phyloP scores from a whole-genome alignment of 2,329 filamentous ascomycete genomes.

The Berkeleyomyces basicola region DNA sequence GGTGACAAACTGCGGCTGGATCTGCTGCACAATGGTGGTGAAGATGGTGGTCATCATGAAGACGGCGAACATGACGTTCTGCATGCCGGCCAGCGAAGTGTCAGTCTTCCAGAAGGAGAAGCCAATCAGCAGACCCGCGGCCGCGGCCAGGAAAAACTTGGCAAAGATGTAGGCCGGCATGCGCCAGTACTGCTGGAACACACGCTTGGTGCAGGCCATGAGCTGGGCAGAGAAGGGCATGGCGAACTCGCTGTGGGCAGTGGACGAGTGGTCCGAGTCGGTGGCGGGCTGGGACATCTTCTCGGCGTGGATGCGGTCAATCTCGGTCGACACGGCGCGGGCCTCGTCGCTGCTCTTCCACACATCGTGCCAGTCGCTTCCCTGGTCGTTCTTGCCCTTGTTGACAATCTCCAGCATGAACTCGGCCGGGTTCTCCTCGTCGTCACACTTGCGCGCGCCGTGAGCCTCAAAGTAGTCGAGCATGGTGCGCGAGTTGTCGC shows the following conservation, averaged over 20 bases:
- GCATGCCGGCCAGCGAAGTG: constrained; percentile 48
- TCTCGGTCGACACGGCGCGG: constrained; percentile 38
- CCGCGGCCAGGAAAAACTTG: constrained; percentile 44
- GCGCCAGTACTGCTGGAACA: constrained; percentile 75
- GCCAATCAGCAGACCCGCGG: constrained; percentile 54
- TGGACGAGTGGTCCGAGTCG: constrained; percentile 14
- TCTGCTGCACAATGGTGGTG: constrained; percentile 48
- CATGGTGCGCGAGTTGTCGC: constrained; percentile 38
- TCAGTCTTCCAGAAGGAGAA: constrained; percentile 48
- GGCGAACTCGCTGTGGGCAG: constrained; percentile 50
- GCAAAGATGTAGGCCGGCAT: constrained; percentile 63
- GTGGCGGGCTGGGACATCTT: constrained; percentile 19
- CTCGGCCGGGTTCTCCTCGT: constrained; percentile 56
- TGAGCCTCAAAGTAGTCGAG: constrained; percentile 48
- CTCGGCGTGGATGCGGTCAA: constrained; percentile 43
- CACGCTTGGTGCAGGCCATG: constrained; percentile 43
- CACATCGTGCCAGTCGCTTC: constrained; percentile 48
- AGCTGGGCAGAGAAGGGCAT: constrained; percentile 55
- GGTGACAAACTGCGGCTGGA: constrained; percentile 61
- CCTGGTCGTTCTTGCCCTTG: constrained; percentile 23
- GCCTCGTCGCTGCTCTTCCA: constrained; percentile 42
- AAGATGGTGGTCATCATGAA: constrained; percentile 68
- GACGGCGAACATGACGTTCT: constrained; percentile 57
- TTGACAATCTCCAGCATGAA: constrained; percentile 49
- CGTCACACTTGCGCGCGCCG: constrained; percentile 41